phyloP scores from a whole-genome alignment of 371 early-diverging fungal species.

The Mucor velutinosus region DNA sequence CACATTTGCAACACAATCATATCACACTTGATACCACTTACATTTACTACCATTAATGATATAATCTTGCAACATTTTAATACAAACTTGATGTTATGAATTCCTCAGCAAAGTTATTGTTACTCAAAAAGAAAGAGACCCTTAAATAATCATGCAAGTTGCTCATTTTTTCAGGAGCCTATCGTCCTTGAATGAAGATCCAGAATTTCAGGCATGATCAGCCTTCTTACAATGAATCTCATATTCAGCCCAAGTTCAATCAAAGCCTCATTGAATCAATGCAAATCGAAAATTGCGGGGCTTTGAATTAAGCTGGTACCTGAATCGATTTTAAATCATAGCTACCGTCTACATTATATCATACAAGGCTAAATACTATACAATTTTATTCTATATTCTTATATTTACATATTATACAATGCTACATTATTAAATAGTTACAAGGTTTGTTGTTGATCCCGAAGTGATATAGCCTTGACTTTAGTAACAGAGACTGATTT shows the following conservation, averaged over 20 bases:
- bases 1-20: neutral
- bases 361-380: neutral
- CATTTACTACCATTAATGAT: neutral
- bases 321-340: neutral
- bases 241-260: neutral
- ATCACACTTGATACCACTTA: neutral
- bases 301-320: neutral
- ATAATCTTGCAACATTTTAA: neutral
- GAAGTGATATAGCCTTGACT: slow-evolving; percentile 19
- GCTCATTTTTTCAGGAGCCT: neutral
- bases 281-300: neutral
- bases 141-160: neutral
- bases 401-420: neutral
- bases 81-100: neutral
- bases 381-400: neutral
- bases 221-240: neutral
- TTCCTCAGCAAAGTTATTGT: neutral
- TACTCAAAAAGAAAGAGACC: neutral
- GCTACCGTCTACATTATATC: too few species aligned
- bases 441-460: slow-evolving; percentile 3
- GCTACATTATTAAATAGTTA: neutral
- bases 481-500: slow-evolving; percentile 26
- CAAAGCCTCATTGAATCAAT: neutral
- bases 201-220: neutral
- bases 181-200: neutral